phyloP scores from a whole-genome alignment of 768 basidiomycete genomes.

The Leccinum rimulosum region DNA sequence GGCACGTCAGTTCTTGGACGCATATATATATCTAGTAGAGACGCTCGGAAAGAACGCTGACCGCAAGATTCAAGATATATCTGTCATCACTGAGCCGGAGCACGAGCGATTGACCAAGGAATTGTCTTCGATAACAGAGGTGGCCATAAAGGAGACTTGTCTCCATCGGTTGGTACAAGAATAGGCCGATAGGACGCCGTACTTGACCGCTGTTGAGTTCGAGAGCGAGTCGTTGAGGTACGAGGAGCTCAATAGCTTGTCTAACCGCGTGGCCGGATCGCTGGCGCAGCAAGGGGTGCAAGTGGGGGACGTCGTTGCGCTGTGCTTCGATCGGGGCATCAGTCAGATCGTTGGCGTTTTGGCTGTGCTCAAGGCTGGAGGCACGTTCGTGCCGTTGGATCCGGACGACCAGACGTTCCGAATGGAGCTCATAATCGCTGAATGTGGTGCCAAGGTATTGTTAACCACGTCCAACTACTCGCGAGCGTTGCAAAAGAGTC shows the following conservation, averaged over 20 bases:
- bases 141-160: slow-evolving; percentile 13
- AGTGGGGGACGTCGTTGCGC: slow-evolving; percentile 25
- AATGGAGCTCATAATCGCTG: slow-evolving; percentile 28
- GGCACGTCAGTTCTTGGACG: slow-evolving; percentile 31
- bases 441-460: slow-evolving; percentile 27
- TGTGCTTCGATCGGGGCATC: slow-evolving; percentile 32
- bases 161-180: slow-evolving; percentile 22
- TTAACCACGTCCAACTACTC: slow-evolving; percentile 27
- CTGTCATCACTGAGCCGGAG: slow-evolving; percentile 14
- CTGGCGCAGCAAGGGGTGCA: slow-evolving; percentile 25
- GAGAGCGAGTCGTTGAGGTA: slow-evolving; percentile 32
- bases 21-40: slow-evolving; percentile 29
- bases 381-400: slow-evolving; percentile 22
- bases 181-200: slow-evolving; percentile 20
- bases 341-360: slow-evolving; percentile 28
- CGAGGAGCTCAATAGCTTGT: slow-evolving; percentile 28
- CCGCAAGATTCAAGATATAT: slow-evolving; percentile 18
- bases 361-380: slow-evolving; percentile 34
- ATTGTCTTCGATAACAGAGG: slow-evolving; percentile 19
- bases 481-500: slow-evolving; percentile 21
- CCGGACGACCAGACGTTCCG: slow-evolving; percentile 31
- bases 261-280: slow-evolving; percentile 33
- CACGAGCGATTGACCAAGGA: slow-evolving; percentile 24
- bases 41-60: slow-evolving; percentile 16
- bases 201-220: slow-evolving; percentile 25